Conservation (phyloP, 345 rosid genomes). For the Eucalyptus tenuipes region DNA sequence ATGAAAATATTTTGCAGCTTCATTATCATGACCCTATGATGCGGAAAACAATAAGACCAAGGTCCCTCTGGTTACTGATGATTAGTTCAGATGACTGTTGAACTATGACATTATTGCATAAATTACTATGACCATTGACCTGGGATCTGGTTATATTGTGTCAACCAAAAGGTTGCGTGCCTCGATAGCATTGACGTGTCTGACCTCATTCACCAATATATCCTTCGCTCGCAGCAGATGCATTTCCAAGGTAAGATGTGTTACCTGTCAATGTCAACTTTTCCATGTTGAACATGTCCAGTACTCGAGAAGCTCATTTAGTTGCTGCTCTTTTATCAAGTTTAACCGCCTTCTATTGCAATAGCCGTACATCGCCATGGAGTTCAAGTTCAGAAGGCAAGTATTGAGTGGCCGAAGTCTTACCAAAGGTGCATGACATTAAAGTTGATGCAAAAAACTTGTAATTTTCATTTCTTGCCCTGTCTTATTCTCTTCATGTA, state of each 20-base stretch:
- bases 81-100: neutral
- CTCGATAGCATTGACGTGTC: conserved; percentile 59
- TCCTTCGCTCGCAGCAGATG: conserved; percentile 69
- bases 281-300: neutral
- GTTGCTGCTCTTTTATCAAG: conserved; percentile 20
- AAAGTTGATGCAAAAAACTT: neutral
- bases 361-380: conserved; percentile 47
- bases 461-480: neutral
- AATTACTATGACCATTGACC: no score
- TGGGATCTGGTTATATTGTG: neutral
- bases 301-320: neutral
- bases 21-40: conserved; percentile 84
- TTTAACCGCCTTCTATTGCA: conserved; percentile 54
- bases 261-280: neutral
- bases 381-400: conserved; percentile 71
- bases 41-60: conserved; percentile 65
- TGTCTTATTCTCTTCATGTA: conserved; percentile 1
- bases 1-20: conserved; percentile 80
- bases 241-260: conserved; percentile 41
- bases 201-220: conserved; percentile 51
- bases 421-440: conserved; percentile 45
- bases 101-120: neutral
- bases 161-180: conserved; percentile 43
- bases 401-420: conserved; percentile 86
- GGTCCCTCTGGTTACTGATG: neutral